Base-by-base conservation (phyloP, 116 monocot genomes). In the Cymodocea nodosa region DNA sequence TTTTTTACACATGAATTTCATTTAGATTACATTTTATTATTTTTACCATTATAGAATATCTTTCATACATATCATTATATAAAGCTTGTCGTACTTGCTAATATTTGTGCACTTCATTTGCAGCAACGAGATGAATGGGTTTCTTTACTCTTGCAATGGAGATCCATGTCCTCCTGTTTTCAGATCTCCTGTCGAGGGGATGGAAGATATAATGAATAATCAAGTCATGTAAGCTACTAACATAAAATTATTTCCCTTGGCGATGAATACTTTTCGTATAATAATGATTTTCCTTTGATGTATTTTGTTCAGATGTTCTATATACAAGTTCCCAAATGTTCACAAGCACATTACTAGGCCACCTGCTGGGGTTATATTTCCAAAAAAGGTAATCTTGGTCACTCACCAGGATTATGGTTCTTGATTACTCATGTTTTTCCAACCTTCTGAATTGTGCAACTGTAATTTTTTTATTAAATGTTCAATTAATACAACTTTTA, bases 121-220 rank as follows among this genome's bases (percentile, higher is more conserved):
- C 90, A 95, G 95, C 68, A 87, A 83, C 67, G 95, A 87, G n/a
- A 95, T 95, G 95, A 95, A 95, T 70, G 90, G 90, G 1, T 95
- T 83, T 74, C 63, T 95, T 8, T 79, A 75, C 24, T 79, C 85
- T 51, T 97, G 91, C 60, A 61, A 59, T 62, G 91, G 97, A 62
- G 97, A 91, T 71, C 97, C 91, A 63, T 90, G 86, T 24, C 91
- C 97, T 73, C 97, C 87, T 56, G 86, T 97, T 25, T 97, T 97
- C 73, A 78, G 86, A 58, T 91, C 88, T 73, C 97, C 97, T 68
- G 78, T 97, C 51, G 19, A 77, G 40, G 91, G 84, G 54, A 63
- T 97, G 85, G 84, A 88, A 73, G 91, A 85, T 76, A 89, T 97
- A 69, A 80, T 85, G 77, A 86, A 90, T 68, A 97, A 97, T 77